Conservation (phyloP, 352 stramenopile genomes). For the Phytopythium oedochilum region DNA sequence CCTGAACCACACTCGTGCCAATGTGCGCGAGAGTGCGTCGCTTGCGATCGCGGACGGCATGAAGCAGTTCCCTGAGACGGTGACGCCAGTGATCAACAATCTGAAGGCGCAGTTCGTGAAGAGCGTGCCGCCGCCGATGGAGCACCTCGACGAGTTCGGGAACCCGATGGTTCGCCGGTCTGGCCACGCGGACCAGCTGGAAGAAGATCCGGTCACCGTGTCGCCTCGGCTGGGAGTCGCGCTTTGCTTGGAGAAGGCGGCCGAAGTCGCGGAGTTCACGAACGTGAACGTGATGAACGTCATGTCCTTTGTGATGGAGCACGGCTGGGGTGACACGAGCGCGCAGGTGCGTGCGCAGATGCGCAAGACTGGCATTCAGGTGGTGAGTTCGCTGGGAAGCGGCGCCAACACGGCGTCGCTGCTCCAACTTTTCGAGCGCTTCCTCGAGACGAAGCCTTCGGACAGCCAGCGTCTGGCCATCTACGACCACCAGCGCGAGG, state of each 20-base stretch:
- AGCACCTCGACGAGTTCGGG: conserved; percentile 67
- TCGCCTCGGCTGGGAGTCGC: conserved; percentile 69
- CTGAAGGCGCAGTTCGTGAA: conserved; percentile 63
- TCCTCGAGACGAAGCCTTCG: conserved; percentile 58
- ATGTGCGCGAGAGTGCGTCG: conserved; percentile 75
- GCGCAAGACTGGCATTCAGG: conserved; percentile 79
- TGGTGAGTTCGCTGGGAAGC: conserved; percentile 67
- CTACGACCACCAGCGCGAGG: conserved; percentile 88
- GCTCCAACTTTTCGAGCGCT: conserved; percentile 70
- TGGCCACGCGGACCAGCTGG: conserved; percentile 32
- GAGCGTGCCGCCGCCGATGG: conserved; percentile 45
- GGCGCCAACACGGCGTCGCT: conserved; percentile 59
- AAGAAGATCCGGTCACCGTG: conserved; percentile 54
- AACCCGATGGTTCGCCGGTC: conserved; percentile 63
- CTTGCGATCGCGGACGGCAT: conserved; percentile 79
- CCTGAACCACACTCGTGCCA: conserved; percentile 66
- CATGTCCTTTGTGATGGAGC: conserved; percentile 79
- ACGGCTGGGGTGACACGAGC: conserved; percentile 71
- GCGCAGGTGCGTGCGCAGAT: conserved; percentile 72
- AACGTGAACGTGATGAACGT: conserved; percentile 56
- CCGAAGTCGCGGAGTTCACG: conserved; percentile 36
- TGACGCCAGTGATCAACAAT: conserved; percentile 61
- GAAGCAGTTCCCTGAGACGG: conserved; percentile 70
- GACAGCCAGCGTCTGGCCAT: conserved; percentile 28
- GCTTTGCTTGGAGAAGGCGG: conserved; percentile 73